Evolutionary conservation across 495 filamentous ascomycete genomes (phyloP).

Genomic region (Talaromyces nanjingensis): DNA sequence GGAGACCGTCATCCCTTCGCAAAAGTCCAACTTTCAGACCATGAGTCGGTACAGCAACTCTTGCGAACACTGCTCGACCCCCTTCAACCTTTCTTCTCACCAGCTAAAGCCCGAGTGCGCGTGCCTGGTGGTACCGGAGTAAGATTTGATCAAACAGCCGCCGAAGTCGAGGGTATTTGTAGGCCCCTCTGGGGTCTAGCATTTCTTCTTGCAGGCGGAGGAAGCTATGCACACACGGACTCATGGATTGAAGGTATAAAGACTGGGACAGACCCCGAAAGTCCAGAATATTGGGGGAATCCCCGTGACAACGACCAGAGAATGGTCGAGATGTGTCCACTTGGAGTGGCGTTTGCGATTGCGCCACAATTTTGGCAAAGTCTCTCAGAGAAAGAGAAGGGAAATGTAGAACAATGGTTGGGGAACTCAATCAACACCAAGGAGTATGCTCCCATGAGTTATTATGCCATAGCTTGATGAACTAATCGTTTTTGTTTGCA

Average conservation of each 20-base stretch:
- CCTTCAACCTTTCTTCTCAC: background rate
- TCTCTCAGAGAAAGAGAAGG: background rate
- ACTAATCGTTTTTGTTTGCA: background rate
- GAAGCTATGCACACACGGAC: background rate
- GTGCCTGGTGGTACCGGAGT: background rate
- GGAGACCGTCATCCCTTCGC: background rate
- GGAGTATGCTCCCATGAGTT: background rate
- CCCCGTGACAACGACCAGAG: background rate
- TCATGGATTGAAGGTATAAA: background rate
- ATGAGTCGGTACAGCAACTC: background rate
- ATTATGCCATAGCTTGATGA: background rate
- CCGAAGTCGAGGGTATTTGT: background rate
- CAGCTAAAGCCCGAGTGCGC: background rate
- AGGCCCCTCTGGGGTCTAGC: background rate
- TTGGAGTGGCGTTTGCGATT: background rate
- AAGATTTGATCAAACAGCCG: background rate
- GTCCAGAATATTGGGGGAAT: background rate
- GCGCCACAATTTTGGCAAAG: background rate
- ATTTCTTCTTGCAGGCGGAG: background rate
- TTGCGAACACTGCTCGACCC: background rate
- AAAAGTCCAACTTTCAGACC: background rate
- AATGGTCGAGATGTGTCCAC: background rate
- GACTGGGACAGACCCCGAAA: background rate
- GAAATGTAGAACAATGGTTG: background rate
- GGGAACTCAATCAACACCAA: background rate